Conservation (phyloP, 2,329 filamentous ascomycete genomes). For the Arthrinium puccinioides region DNA sequence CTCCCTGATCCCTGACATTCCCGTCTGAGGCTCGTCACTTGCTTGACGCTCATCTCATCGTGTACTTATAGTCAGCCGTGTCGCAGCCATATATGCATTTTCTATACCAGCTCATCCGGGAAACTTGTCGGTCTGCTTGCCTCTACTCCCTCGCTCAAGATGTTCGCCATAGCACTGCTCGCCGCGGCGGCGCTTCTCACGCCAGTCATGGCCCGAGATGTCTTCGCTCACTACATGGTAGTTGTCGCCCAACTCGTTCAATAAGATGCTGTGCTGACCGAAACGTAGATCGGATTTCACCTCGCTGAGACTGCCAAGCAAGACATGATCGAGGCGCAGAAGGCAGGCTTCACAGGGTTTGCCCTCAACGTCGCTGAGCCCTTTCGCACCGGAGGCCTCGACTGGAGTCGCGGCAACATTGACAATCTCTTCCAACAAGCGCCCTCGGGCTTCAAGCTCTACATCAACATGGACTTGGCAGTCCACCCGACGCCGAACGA, state of each 20-base stretch:
- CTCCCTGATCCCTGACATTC: no score
- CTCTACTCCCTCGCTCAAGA: no score
- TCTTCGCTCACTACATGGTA: constrained; percentile 7
- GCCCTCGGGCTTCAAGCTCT: constrained; percentile 23
- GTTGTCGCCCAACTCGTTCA: background rate
- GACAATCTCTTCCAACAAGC: constrained; percentile 24
- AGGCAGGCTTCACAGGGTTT: constrained; percentile 23
- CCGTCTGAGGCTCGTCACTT: no score
- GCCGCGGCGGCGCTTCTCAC: background rate
- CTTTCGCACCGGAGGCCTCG: no score
- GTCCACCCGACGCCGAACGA: constrained; percentile 15
- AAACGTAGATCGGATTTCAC: background rate
- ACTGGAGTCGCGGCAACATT: constrained; percentile 17
- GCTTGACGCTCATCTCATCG: no score
- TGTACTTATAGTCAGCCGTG: no score
- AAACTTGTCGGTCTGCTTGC: no score
- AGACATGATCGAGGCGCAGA: constrained; percentile 23
- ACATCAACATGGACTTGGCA: constrained; percentile 28
- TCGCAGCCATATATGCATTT: no score
- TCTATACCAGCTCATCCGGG: no score
- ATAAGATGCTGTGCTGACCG: no score
- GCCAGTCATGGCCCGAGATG: constrained; percentile 1
- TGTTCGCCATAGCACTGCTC: no score
- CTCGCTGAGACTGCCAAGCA: constrained; percentile 8
- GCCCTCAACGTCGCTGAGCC: constrained; percentile 25